A percentile compares a stretch with the other conserved stretches of the same genome.
Conservation (phyloP, 495 filamentous ascomycete species). For the Halenospora varia region DNA sequence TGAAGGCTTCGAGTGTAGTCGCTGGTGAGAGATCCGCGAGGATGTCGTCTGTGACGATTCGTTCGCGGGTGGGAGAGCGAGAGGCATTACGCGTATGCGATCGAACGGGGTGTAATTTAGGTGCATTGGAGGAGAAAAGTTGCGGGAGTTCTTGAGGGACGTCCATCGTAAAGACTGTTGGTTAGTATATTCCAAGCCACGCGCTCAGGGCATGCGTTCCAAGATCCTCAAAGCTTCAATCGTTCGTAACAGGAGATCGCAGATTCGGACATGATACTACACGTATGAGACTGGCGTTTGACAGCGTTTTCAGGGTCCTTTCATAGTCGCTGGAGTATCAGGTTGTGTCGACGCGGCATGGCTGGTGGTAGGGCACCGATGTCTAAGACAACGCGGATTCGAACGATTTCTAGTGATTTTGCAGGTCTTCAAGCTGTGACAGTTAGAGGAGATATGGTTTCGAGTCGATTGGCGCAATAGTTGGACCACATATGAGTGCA, state of each 20-base stretch:
- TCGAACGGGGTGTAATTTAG: slow-evolving; percentile 14
- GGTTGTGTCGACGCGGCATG: slow-evolving; percentile 6
- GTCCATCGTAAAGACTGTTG: slow-evolving; percentile 15
- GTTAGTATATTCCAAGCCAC: slow-evolving; percentile 10
- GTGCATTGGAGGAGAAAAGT: slow-evolving; percentile 3
- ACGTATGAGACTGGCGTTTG: slow-evolving; percentile 1
- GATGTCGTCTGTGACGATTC: slow-evolving; percentile 38
- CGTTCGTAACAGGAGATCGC: not conserved
- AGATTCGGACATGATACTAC: slow-evolving; percentile 13
- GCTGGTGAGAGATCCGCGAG: slow-evolving; percentile 51
- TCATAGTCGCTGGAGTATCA: slow-evolving; percentile 7
- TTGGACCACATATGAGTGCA: not conserved
- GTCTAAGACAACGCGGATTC: not conserved
- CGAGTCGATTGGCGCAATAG: not conserved
- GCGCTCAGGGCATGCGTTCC: slow-evolving; percentile 14
- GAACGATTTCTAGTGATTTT: not conserved
- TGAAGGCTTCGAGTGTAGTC: slow-evolving; percentile 50
- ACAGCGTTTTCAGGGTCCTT: slow-evolving; percentile 7
- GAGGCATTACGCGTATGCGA: slow-evolving; percentile 19
- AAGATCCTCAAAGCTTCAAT: not conserved
- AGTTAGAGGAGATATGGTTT: not conserved
- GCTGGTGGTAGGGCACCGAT: not conserved
- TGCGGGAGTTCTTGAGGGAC: slow-evolving; percentile 9
- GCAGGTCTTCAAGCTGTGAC: not conserved
- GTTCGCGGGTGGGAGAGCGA: slow-evolving; percentile 28